Evolutionary conservation across 352 stramenopile genomes (phyloP), one percentile per base, ranked within the genome.

Genomic region (Globisporangium paroecandrum): DNA sequence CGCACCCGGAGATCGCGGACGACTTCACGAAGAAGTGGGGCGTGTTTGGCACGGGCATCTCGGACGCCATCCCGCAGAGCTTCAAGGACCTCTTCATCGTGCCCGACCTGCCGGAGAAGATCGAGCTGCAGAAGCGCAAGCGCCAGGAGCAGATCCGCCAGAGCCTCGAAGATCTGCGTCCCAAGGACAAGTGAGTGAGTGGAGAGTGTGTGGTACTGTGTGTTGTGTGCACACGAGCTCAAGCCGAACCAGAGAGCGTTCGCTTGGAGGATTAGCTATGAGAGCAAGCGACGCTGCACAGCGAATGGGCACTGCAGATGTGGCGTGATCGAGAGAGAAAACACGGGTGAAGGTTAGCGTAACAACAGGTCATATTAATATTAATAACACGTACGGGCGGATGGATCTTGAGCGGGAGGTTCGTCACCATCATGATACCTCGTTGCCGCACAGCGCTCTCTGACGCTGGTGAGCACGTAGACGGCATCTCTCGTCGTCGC

Each of bases 1-100:
- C 82, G 57, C 81, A 83, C n/a, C 85, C 87, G 1, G 89, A 96
- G 68, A 49, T 89, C 20, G 77, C 80, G 59, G 79, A 93, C 77
- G 83, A 90, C 58, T 76, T 82, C 49, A 86, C 84, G 55, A 76
- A 75, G 64, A 92, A 91, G 61, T 96, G 89, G 89, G 89, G 89
- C 3, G 75, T 94, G 49, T 96, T 89, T 64, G 89, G 87, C 66
- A 91, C 82, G n/a, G 89, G 89, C 32, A 67, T 96, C 62, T 73
- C 78, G 47, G 85, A 94, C 69, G 72, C 81, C 22, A 82, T 96
- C n/a, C 89, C 89, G 4, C 69, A 82, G 55, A 24, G 70, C 38
- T 55, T 96, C 65, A 91, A 89, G 66, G 64, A 91, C 56, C 25
- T 91, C 1, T 90, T 94, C 41, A 56, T 70, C 36, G 76, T 91